phyloP scores from a whole-genome alignment of 2,329 filamentous ascomycete genomes.

The Phoma sp. region DNA sequence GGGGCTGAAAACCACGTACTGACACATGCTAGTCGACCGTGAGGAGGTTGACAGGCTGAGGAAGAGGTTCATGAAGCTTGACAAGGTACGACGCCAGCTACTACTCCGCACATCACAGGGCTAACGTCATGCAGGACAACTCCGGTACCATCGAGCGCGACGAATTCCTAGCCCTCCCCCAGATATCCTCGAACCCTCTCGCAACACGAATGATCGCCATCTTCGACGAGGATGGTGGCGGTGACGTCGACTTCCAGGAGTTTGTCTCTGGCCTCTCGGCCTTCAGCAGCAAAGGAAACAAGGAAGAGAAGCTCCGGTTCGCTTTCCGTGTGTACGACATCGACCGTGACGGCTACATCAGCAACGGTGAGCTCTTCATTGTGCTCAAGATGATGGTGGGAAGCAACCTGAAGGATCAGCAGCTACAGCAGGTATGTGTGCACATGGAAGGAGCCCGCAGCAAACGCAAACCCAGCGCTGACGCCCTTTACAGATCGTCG shows the following conservation, averaged over 20 bases:
- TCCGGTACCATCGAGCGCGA: conserved; percentile 98
- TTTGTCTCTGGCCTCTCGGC: conserved; percentile 95
- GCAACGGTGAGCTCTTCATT: conserved; percentile 98
- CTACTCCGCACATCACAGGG: neutral
- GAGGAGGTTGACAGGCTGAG: conserved; percentile 95
- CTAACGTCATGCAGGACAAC: conserved; percentile 71
- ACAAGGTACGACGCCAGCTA: conserved; percentile 72
- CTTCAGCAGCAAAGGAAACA: conserved; percentile 97
- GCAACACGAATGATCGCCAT: conserved; percentile 99
- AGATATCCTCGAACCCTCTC: conserved; percentile 96
- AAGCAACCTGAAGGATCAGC: conserved; percentile 98
- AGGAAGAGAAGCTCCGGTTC: conserved; percentile 97
- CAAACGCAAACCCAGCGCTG: conserved; percentile 8
- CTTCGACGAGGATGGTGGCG: conserved; percentile 97
- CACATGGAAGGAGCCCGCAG: neutral
- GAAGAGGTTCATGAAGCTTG: conserved; percentile 99
- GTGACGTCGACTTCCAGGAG: conserved; percentile 98
- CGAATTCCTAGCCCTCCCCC: conserved; percentile 94
- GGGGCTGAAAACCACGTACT: conserved; percentile 39
- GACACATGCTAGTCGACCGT: conserved; percentile 74
- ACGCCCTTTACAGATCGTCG: conserved; percentile 73
- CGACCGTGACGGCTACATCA: conserved; percentile 97
- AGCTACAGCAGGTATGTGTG: conserved; percentile 76
- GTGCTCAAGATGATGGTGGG: conserved; percentile 99
- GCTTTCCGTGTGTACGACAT: conserved; percentile 99